phyloP scores from a whole-genome alignment of 2,329 filamentous ascomycete genomes.

The Fusarium torulosum region DNA sequence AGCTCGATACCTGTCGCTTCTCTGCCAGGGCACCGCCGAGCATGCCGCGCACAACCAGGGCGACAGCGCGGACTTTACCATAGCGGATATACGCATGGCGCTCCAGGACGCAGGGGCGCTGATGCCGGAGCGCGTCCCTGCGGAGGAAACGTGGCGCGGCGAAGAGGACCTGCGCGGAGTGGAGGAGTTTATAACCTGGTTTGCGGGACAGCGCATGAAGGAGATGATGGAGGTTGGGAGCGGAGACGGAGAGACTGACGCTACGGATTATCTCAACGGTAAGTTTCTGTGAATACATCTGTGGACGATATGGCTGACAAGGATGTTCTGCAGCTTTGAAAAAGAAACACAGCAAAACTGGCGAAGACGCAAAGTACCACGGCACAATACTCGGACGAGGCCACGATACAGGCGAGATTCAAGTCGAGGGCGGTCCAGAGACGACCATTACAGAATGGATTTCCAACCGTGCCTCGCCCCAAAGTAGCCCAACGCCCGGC shows the following conservation, averaged over 20 bases:
- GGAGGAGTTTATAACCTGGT: constrained; percentile 84
- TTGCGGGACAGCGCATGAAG: constrained; percentile 76
- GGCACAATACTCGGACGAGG: constrained; percentile 85
- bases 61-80: constrained; percentile 59
- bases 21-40: constrained; percentile 78
- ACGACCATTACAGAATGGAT: constrained; percentile 56
- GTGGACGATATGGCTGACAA: constrained; percentile 49
- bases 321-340: constrained; percentile 74
- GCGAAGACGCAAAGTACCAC: constrained; percentile 86
- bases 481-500: constrained; percentile 20
- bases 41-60: constrained; percentile 78
- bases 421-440: constrained; percentile 78
- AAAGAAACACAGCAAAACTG: constrained; percentile 91
- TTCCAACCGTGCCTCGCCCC: constrained; percentile 46
- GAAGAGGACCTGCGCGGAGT: constrained; percentile 85
- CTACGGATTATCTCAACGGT: constrained; percentile 79
- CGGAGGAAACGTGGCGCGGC: constrained; percentile 76
- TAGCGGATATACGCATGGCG: constrained; percentile 87
- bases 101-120: constrained; percentile 85
- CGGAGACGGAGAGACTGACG: constrained; percentile 73
- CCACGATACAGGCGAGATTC: constrained; percentile 76
- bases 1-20: constrained; percentile 80
- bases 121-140: constrained; percentile 72
- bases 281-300: constrained; percentile 38
- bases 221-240: constrained; percentile 87